phyloP scores from a whole-genome alignment of 2,329 filamentous ascomycete species.

The Pseudogymnoascus sp. region DNA sequence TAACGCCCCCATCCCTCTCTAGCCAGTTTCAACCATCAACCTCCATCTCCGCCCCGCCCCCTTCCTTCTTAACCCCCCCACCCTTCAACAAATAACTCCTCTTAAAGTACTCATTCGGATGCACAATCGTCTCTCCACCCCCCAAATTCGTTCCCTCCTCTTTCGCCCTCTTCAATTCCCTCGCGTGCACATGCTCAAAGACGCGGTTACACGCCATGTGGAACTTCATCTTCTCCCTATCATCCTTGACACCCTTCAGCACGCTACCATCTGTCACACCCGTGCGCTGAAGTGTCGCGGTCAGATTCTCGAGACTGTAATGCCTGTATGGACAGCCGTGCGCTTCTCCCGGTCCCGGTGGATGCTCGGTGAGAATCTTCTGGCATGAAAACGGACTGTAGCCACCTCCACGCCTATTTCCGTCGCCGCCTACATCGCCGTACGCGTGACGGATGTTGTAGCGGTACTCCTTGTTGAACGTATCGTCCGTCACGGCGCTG shows the following conservation, averaged over 20 bases:
- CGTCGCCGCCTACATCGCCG: conserved; percentile 89
- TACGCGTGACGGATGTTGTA: conserved; percentile 96
- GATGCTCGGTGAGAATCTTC: conserved; percentile 84
- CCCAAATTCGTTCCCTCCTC: conserved; percentile 60
- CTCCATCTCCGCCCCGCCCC: background rate
- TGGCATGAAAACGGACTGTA: conserved; percentile 92
- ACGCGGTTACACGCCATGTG: conserved; percentile 96
- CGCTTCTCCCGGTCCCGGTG: conserved; percentile 76
- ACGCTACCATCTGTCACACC: conserved; percentile 73
- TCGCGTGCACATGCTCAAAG: conserved; percentile 79
- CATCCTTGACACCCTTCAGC: conserved; percentile 73
- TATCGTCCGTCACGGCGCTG: conserved; percentile 80
- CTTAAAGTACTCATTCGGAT: conserved; percentile 98
- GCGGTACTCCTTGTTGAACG: conserved; percentile 94
- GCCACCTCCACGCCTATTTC: conserved; percentile 75
- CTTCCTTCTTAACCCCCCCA: background rate
- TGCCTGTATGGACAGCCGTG: conserved; percentile 97
- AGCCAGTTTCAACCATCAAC: background rate
- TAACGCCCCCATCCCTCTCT: background rate
- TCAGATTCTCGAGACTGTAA: conserved; percentile 81
- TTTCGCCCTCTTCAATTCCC: conserved; percentile 67
- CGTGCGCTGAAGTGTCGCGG: conserved; percentile 63
- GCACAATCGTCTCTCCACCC: conserved; percentile 88
- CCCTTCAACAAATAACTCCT: conserved; percentile 76
- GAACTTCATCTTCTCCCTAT: conserved; percentile 79